Percentiles rank a stretch among this genome's conserved stretches.
These are phyloP conservation scores for Elsinoe fawcettii DNA, from an alignment of 2,329 filamentous ascomycete genomes.

Conservation along the genomic window DNA sequence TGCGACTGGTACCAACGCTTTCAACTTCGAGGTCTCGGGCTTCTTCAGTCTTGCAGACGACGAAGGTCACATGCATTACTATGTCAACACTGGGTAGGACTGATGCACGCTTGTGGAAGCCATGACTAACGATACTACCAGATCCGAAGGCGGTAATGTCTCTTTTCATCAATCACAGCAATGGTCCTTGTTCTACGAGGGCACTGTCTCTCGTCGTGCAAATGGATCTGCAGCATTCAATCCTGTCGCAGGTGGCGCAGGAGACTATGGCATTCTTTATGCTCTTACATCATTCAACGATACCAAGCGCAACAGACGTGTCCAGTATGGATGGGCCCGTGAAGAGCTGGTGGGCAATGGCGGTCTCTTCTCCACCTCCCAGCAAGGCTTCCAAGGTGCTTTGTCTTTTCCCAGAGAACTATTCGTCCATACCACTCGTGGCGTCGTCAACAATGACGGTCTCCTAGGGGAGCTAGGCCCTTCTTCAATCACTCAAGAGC, in stretches of 20 bases:
- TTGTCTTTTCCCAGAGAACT: constrained; percentile 40
- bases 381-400: constrained; percentile 40
- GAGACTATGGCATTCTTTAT: constrained; percentile 39
- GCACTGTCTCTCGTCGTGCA: constrained; percentile 33
- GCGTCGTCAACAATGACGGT: constrained; percentile 32
- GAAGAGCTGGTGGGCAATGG: constrained; percentile 35
- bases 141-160: constrained; percentile 38
- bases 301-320: constrained; percentile 41
- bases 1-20: constrained; percentile 40
- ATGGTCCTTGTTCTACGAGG: constrained; percentile 42
- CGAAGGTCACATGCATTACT: constrained; percentile 39
- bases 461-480: constrained; percentile 30
- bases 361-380: constrained; percentile 33
- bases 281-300: constrained; percentile 42
- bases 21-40: constrained; percentile 43
- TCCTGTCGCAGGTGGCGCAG: constrained; percentile 37
- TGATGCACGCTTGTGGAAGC: not conserved
- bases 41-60: constrained; percentile 40
- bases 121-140: constrained; percentile 15
- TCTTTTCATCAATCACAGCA: constrained; percentile 34
- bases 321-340: constrained; percentile 41
- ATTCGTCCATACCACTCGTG: constrained; percentile 38
- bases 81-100: constrained; percentile 32
- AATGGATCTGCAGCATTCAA: constrained; percentile 40
- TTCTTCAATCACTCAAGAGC: constrained; percentile 28